Evolutionary conservation across 2,329 filamentous ascomycete genomes (phyloP).

Genomic region (Colletotrichum aenigma): DNA sequence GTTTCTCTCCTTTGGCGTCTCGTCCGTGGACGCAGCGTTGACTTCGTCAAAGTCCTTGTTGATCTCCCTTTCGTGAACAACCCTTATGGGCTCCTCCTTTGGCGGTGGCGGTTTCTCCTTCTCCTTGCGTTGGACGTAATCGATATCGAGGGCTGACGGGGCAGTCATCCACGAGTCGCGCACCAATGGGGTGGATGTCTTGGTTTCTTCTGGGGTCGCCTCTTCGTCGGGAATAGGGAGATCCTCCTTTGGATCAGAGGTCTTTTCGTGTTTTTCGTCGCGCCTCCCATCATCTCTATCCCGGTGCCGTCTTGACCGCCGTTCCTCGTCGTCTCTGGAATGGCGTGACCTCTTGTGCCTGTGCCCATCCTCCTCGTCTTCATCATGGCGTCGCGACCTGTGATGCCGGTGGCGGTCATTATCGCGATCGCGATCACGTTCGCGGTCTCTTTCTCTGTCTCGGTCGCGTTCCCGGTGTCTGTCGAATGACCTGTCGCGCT

Average conservation of each 20-base stretch:
- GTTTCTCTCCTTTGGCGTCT: slow-evolving; percentile 53
- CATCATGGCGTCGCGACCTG: slow-evolving; percentile 39
- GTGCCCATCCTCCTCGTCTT: slow-evolving; percentile 58
- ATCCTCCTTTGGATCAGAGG: slow-evolving; percentile 53
- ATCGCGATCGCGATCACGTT: slow-evolving; percentile 31
- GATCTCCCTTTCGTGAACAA: slow-evolving; percentile 80
- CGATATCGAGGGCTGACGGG: slow-evolving; percentile 76
- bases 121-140: slow-evolving; percentile 72
- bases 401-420: slow-evolving; percentile 34
- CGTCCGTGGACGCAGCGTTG: slow-evolving; percentile 57
- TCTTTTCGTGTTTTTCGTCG: slow-evolving; percentile 39
- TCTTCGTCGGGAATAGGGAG: slow-evolving; percentile 57
- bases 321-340: slow-evolving; percentile 53
- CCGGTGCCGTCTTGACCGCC: slow-evolving; percentile 28
- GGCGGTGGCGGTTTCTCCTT: slow-evolving; percentile 59
- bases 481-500: slow-evolving; percentile 32
- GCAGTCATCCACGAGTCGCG: slow-evolving; percentile 93
- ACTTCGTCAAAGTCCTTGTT: slow-evolving; percentile 69
- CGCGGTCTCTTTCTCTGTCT: slow-evolving; percentile 19
- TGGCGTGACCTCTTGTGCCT: slow-evolving; percentile 69
- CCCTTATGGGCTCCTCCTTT: slow-evolving; percentile 67
- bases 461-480: slow-evolving; percentile 26
- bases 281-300: slow-evolving; percentile 21
- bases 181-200: slow-evolving; percentile 47
- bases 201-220: slow-evolving; percentile 14